Conservation (phyloP, 768 basidiomycete genomes). For the Lentinula lateritia region DNA sequence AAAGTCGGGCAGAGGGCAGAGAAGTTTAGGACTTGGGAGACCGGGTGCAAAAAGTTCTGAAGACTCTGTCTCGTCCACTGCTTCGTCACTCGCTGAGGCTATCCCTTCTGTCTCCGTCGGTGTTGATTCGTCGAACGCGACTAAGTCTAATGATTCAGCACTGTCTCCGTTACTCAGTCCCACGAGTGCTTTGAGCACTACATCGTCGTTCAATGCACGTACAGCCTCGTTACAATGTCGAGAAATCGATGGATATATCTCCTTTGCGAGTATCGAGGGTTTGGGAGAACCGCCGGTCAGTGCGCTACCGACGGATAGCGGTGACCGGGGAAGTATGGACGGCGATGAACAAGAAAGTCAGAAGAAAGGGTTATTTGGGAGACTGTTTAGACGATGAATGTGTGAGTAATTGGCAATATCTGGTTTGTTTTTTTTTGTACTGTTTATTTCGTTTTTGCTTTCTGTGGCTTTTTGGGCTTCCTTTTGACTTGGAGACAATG, state of each 20-base stretch:
- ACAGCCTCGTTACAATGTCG: neutral
- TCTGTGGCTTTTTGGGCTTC: neutral
- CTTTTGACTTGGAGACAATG: neutral
- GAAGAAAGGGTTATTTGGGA: neutral
- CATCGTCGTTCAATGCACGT: constrained; percentile 4
- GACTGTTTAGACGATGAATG: neutral
- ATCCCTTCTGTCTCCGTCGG: neutral
- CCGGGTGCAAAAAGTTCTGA: neutral
- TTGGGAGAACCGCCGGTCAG: constrained; percentile 1
- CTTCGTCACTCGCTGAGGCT: neutral
- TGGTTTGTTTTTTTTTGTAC: neutral
- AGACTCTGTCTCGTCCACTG: neutral
- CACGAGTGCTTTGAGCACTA: neutral
- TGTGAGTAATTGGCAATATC: neutral
- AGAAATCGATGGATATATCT: constrained; percentile 1
- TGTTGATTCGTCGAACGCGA: neutral
- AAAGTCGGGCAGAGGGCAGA: neutral
- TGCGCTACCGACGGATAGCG: neutral
- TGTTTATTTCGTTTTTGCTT: neutral
- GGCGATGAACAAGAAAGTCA: neutral
- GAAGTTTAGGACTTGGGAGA: neutral
- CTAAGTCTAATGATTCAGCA: neutral
- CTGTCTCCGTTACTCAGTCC: neutral
- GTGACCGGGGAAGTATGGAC: neutral
- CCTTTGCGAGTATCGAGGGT: constrained; percentile 1